Evolutionary conservation across 1,284 basidiomycete genomes (phyloP).

Genomic region (Cystobasidium sp.): DNA sequence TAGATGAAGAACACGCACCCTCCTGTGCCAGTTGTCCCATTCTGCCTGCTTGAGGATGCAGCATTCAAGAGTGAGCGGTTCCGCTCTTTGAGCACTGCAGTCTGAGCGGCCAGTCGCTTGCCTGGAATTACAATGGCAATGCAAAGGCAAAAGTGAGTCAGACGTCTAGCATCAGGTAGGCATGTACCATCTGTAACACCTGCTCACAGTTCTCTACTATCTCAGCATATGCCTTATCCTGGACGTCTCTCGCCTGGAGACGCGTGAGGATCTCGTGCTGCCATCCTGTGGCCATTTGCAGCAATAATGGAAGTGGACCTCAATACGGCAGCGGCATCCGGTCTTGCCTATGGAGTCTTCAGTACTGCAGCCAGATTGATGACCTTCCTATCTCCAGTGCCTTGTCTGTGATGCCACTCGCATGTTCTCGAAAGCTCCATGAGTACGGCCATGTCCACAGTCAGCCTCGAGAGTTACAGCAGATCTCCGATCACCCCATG

Average conservation of each 20-base stretch:
- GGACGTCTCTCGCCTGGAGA: slow-evolving; percentile 38
- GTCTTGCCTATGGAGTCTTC: neutral
- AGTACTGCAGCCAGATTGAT: neutral
- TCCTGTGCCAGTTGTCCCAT: neutral
- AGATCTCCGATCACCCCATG: slow-evolving; percentile 1
- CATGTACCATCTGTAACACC: no score
- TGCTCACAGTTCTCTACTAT: slow-evolving; percentile 40
- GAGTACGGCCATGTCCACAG: neutral
- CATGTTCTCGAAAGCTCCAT: slow-evolving; percentile 25
- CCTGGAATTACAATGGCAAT: slow-evolving; percentile 7
- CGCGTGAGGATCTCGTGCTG: slow-evolving; percentile 42
- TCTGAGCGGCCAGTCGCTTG: slow-evolving; percentile 82
- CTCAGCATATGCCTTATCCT: slow-evolving; percentile 30
- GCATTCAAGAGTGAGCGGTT: slow-evolving; percentile 82
- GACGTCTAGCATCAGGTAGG: no score
- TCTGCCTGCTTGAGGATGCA: slow-evolving; percentile 61
- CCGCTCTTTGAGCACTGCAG: slow-evolving; percentile 82
- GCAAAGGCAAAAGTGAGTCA: neutral
- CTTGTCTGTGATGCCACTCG: neutral
- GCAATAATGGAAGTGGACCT: neutral
- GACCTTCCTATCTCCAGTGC: neutral
- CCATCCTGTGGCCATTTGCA: slow-evolving; percentile 36
- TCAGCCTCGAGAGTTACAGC: neutral
- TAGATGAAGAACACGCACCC: no score
- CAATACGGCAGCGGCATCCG: neutral